These are phyloP conservation scores for Vachellia pachyceras DNA, from an alignment of 306 rosid genomes.

Conservation along the genomic window DNA sequence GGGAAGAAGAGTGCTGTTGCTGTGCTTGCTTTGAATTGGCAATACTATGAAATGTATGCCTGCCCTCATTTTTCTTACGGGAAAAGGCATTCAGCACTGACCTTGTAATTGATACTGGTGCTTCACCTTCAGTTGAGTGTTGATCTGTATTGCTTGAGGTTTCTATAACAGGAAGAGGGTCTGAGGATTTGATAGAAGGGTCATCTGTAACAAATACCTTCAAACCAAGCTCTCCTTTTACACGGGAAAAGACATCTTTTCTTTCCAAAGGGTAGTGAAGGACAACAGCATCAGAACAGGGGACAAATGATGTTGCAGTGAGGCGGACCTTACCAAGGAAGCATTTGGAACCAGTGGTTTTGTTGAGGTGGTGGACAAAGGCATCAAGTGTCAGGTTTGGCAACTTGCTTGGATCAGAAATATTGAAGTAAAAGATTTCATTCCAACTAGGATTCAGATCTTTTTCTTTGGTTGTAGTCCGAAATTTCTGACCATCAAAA, in stretches of 20 bases:
- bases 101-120: constrained; percentile 44
- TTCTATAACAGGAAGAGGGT: constrained; percentile 65
- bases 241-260: constrained; percentile 55
- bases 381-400: constrained; percentile 68
- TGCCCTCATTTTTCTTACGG: constrained; percentile 55
- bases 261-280: constrained; percentile 90
- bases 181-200: constrained; percentile 67
- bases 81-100: constrained; percentile 54
- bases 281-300: constrained; percentile 79
- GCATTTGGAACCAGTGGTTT: constrained; percentile 48
- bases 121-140: constrained; percentile 41
- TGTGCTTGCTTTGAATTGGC: constrained; percentile 51
- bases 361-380: constrained; percentile 51
- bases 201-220: constrained; percentile 91
- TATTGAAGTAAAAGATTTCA: constrained; percentile 77
- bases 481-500: constrained; percentile 74
- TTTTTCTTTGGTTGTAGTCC: constrained; percentile 70
- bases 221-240: constrained; percentile 92
- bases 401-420: constrained; percentile 68
- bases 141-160: constrained; percentile 47
- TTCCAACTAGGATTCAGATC: constrained; percentile 93
- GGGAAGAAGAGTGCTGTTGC: constrained; percentile 44
- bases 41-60: constrained; percentile 68
- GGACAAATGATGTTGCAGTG: constrained; percentile 85
- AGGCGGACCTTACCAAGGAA: constrained; percentile 85